These are phyloP conservation scores for Hapsidospora chrysogenum DNA, from an alignment of 495 filamentous ascomycete genomes.

Conservation along the genomic window DNA sequence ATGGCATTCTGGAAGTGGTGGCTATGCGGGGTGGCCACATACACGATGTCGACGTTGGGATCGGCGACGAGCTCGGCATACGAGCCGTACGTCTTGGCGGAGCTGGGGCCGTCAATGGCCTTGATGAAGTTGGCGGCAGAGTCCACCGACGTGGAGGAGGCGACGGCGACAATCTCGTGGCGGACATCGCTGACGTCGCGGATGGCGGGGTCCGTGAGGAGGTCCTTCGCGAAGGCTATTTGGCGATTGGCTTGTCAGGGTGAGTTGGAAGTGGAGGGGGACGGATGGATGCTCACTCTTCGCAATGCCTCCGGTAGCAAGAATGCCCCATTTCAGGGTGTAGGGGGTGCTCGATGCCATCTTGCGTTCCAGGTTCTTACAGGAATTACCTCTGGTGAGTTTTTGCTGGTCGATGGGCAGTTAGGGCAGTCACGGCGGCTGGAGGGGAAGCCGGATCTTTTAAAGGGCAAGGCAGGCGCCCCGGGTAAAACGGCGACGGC, in stretches of 20 bases:
- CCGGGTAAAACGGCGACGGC: too few species aligned
- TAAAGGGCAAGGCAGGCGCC: too few species aligned
- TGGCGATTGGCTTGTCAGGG: neutral
- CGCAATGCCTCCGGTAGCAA: constrained; percentile 72
- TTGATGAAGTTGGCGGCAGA: constrained; percentile 58
- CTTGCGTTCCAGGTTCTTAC: too few species aligned
- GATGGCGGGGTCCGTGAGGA: constrained; percentile 42
- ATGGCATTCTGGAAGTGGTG: constrained; percentile 90
- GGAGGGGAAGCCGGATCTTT: too few species aligned
- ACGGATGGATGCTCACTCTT: constrained; percentile 31
- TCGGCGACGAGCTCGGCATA: constrained; percentile 69
- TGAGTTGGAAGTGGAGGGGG: too few species aligned
- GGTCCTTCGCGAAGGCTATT: constrained; percentile 64
- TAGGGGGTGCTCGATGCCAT: constrained; percentile 33
- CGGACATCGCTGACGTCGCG: constrained; percentile 51
- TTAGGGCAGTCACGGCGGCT: too few species aligned
- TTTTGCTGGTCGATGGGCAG: too few species aligned
- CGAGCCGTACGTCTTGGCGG: constrained; percentile 60
- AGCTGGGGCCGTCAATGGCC: constrained; percentile 41
- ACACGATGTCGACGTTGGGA: constrained; percentile 68
- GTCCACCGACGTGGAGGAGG: constrained; percentile 56
- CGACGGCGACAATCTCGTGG: constrained; percentile 66
- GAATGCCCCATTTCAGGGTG: constrained; percentile 61
- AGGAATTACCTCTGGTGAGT: too few species aligned
- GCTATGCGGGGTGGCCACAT: constrained; percentile 86